Conservation (phyloP, 176 grass and related monocot species). For the Alopecurus myosuroides region DNA sequence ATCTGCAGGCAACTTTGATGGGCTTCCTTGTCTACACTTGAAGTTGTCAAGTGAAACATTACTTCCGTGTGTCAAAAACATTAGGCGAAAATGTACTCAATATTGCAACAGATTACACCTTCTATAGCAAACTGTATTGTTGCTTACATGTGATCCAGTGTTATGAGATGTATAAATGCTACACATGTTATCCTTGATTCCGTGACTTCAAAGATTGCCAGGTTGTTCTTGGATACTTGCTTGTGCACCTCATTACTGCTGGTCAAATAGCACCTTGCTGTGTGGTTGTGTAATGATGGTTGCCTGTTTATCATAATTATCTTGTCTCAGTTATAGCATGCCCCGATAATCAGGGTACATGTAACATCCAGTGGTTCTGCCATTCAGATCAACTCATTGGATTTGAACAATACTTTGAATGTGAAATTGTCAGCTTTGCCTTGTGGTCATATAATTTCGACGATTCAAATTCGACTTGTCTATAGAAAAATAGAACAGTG, state of each 20-base stretch:
- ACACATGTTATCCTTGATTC: neutral
- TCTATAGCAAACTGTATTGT: neutral
- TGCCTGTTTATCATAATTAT: neutral
- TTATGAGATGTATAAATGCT: slow-evolving; percentile 8
- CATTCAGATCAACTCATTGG: neutral
- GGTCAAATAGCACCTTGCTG: neutral
- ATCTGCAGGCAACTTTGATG: slow-evolving; percentile 17
- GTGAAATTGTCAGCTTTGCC: neutral
- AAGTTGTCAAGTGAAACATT: neutral
- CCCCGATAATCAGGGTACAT: neutral
- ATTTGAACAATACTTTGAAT: neutral
- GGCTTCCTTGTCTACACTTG: neutral
- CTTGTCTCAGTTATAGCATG: neutral
- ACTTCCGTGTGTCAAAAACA: neutral
- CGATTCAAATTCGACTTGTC: neutral
- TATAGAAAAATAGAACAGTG: neutral
- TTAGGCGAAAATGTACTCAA: neutral
- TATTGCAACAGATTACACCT: neutral
- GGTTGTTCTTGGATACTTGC: neutral
- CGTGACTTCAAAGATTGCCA: neutral
- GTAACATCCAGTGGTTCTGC: neutral
- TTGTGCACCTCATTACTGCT: neutral
- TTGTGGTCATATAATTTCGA: neutral
- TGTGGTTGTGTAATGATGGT: neutral
- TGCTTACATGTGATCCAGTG: neutral